Evolutionary conservation across 805 yeast species (phyloP).

Genomic region (Myxozyma melibiosi): DNA sequence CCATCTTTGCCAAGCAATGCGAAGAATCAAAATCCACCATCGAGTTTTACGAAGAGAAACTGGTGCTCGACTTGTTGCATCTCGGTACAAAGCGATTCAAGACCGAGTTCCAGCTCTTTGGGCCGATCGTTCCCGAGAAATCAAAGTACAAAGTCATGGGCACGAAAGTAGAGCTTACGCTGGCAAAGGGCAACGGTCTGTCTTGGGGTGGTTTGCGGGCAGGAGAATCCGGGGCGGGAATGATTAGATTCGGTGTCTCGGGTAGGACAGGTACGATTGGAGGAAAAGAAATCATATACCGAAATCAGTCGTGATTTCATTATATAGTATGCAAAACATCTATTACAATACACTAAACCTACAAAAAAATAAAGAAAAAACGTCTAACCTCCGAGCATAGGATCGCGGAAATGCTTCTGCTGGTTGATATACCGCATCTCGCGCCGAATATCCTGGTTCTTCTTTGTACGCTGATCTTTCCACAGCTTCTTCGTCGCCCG

Average conservation of each 20-base stretch:
- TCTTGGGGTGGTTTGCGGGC: constrained; percentile 36
- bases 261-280: constrained; percentile 38
- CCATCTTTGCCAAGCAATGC: constrained; percentile 36
- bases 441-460: constrained; percentile 47
- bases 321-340: background rate
- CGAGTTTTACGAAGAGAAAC: constrained; percentile 19
- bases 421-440: constrained; percentile 73
- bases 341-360: background rate
- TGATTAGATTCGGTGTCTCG: constrained; percentile 36
- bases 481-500: constrained; percentile 55
- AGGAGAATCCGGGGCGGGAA: constrained; percentile 37
- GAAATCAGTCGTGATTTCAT: constrained; percentile 24
- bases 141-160: constrained; percentile 34
- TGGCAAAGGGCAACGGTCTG: constrained; percentile 31
- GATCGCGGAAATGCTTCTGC: constrained; percentile 85
- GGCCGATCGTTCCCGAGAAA: constrained; percentile 35
- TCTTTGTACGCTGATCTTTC: constrained; percentile 59
- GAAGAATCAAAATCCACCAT: constrained; percentile 32
- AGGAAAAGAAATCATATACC: constrained; percentile 32
- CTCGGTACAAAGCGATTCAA: constrained; percentile 31
- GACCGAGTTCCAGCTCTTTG: constrained; percentile 30
- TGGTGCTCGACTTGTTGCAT: constrained; percentile 28
- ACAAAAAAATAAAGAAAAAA: background rate
- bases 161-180: constrained; percentile 35
- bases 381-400: constrained; percentile 48